These are phyloP conservation scores for Microglena sp. DNA, from an alignment of 139 green algal species.

Conservation along the genomic window DNA sequence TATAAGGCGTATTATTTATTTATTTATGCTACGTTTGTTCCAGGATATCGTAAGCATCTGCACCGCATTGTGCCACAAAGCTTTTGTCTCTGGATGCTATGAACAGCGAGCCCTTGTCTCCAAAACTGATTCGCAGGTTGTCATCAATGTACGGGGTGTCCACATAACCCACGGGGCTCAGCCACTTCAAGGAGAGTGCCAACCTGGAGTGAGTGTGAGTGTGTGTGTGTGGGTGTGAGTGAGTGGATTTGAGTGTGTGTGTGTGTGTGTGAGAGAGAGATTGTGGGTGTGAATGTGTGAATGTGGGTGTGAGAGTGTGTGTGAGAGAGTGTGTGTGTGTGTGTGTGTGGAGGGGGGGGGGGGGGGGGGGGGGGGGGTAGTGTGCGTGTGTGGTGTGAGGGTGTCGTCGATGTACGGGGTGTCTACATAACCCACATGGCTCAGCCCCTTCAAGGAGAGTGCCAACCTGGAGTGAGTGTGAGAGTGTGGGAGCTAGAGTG, in stretches of 20 bases:
- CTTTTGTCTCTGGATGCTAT: constrained; percentile 13
- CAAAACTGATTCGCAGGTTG: constrained; percentile 22
- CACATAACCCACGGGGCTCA: constrained; percentile 15
- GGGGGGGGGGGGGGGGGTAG: background rate
- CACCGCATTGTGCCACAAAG: too few relatives aligned
- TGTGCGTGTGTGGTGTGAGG: too few relatives aligned
- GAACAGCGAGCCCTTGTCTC: constrained; percentile 23
- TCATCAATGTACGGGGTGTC: constrained; percentile 26
- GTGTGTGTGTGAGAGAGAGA: constrained; percentile 11
- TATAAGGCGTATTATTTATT: too few relatives aligned
- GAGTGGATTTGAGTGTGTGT: background rate
- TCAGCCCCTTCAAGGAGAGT: background rate
- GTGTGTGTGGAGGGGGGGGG: background rate
- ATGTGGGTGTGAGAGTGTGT: background rate
- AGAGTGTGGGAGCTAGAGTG: too few relatives aligned
- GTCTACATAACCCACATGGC: constrained; percentile 18
- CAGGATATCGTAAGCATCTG: too few relatives aligned
- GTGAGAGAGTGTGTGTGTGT: constrained; percentile 9
- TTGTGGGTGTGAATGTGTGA: constrained; percentile 2
- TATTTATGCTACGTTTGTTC: too few relatives aligned
- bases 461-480: too few relatives aligned
- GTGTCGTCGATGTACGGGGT: constrained; percentile 23
- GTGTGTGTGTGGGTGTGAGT: background rate
- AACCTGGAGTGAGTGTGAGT: background rate
- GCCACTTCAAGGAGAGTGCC: background rate